A percentile compares a stretch with the other conserved stretches of the same genome.
phyloP scores from a whole-genome alignment of 306 rosid species.

The Prunus dulcis region DNA sequence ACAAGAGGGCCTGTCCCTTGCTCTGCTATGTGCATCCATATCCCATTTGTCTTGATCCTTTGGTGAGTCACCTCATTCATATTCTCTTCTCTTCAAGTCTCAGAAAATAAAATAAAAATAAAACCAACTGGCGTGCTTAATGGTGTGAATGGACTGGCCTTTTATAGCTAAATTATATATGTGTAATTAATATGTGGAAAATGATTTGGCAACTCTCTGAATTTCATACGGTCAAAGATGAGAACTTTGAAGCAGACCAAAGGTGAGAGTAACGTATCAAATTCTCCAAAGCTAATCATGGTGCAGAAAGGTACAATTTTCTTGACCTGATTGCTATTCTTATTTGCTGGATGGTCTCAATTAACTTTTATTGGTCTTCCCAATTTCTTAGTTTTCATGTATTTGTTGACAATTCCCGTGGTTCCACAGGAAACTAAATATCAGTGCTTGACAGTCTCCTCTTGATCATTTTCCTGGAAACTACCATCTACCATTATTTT shows the following conservation, averaged over 20 bases:
- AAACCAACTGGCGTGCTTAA: neutral
- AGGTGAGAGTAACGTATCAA: neutral
- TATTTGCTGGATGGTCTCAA: neutral
- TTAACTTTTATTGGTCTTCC: neutral
- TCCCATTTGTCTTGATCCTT: slow-evolving; percentile 58
- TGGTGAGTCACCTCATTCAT: slow-evolving; percentile 54
- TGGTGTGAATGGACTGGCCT: neutral
- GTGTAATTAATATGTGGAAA: neutral
- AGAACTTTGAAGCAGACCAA: neutral
- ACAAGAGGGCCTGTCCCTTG: slow-evolving; percentile 68
- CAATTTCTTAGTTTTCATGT: no score
- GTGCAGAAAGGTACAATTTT: neutral
- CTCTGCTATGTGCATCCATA: slow-evolving; percentile 69
- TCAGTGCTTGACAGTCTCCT: neutral
- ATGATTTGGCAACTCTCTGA: neutral
- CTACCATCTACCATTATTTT: neutral
- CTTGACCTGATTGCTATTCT: neutral
- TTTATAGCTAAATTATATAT: neutral
- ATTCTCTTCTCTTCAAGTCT: neutral
- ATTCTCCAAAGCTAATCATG: neutral
- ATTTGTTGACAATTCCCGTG: no score
- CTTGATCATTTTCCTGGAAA: neutral
- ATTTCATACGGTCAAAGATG: slow-evolving; percentile 4
- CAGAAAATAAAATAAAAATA: no score
- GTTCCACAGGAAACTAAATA: no score